phyloP scores from a whole-genome alignment of 768 basidiomycete genomes.

The Leccinum rimulosum region DNA sequence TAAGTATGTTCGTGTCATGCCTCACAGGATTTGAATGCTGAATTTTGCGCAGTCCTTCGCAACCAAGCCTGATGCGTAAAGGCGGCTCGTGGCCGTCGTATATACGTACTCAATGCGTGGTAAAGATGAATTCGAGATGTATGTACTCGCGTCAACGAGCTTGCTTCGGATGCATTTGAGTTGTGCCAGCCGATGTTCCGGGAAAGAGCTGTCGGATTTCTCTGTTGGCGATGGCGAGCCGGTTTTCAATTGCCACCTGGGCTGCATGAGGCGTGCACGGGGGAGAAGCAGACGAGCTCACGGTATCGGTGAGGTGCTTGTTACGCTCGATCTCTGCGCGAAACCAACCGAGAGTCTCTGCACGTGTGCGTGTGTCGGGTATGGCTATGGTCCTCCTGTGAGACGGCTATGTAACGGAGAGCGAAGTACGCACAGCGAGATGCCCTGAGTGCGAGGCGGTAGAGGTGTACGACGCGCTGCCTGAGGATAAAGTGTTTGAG shows the following conservation, averaged over 20 bases:
- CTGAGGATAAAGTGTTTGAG: slow-evolving; percentile 77
- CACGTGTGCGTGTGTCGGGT: slow-evolving; percentile 55
- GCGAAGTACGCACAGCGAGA: slow-evolving; percentile 49
- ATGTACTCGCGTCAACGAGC: not conserved
- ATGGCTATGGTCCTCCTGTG: slow-evolving; percentile 46
- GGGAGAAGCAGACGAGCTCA: slow-evolving; percentile 27
- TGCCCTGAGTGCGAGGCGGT: slow-evolving; percentile 66
- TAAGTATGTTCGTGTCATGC: slow-evolving; percentile 59
- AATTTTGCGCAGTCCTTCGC: slow-evolving; percentile 61
- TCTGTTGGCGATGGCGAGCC: slow-evolving; percentile 50
- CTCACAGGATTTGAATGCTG: slow-evolving; percentile 25
- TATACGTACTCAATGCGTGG: not conserved
- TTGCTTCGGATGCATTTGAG: not conserved
- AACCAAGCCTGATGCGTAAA: slow-evolving; percentile 54
- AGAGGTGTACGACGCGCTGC: slow-evolving; percentile 57
- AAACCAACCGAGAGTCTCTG: slow-evolving; percentile 71
- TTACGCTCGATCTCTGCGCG: slow-evolving; percentile 69
- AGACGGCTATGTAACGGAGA: not conserved
- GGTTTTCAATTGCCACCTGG: slow-evolving; percentile 61
- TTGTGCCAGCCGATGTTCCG: not conserved
- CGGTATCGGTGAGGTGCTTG: slow-evolving; percentile 53
- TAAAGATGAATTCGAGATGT: not conserved
- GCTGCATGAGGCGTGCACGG: slow-evolving; percentile 12
- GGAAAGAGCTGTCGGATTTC: slow-evolving; percentile 61
- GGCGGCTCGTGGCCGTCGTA: not conserved